Evolutionary conservation across 2,329 filamentous ascomycete genomes (phyloP), one percentile per base, ranked within the genome.

Genomic region (Madurella fahalii): DNA sequence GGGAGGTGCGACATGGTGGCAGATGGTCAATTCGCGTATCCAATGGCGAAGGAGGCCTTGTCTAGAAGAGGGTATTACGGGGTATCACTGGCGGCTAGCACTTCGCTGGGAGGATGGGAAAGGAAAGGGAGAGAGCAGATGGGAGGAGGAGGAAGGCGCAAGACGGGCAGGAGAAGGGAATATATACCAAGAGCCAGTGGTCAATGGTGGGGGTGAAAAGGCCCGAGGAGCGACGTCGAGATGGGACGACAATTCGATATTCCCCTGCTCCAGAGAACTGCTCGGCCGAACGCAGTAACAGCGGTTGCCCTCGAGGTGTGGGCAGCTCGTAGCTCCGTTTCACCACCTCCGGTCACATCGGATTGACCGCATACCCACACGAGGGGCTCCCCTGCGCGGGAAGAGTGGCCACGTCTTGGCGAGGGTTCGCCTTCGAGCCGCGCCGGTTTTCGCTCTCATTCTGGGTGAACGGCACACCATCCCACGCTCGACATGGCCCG

Each of bases 1-100:
- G 89, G 84, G 68, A 94, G 81, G 79, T 94, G 87, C 64, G 91
- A 89, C 89, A 95, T 94, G 63, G 63, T 78, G 63, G 53, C 42
- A 17, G 39, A 25, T 53, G 43, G 39, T 51, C 15, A 30, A 45
- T 40, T 41, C 7, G 54, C 31, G 41, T 55, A 41, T 50, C 18
- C 4, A 37, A 37, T 40, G 13, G 18, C 31, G 45, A 16, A 31
- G 43, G n/a, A 17, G 47, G 32, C 16, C 37, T 34, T 34, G 43
- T 40, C 31, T 48, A 17, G 43, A 47, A 34, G 42, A 44, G 16
- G 13, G 18, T 47, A 15, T 34, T 48, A 12, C 13, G 40, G 50
- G 51, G 34, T 57, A 50, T 57, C 54, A 41, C 47, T 40, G 20
- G 46, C 47, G 49, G 49, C 45, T 54, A 32, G 40, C n/a, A 47